phyloP scores from a whole-genome alignment of 352 stramenopile species.

The Phytophthora sp. region DNA sequence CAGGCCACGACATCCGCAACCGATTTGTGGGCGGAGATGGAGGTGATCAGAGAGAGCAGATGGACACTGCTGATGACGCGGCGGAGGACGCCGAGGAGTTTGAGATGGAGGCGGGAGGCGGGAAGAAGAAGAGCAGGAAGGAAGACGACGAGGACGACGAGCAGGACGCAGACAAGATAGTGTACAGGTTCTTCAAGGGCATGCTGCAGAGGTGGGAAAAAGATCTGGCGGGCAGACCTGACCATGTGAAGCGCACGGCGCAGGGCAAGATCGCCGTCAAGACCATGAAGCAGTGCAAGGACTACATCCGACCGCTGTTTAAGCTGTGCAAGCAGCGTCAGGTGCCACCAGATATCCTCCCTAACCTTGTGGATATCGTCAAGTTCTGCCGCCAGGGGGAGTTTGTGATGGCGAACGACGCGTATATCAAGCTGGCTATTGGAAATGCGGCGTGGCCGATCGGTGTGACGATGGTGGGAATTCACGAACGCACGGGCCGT shows the following conservation, averaged over 20 bases:
- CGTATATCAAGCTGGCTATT: conserved; percentile 98
- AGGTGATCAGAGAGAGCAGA: conserved; percentile 34
- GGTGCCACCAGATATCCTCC: conserved; percentile 89
- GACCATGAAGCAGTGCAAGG: conserved; percentile 98
- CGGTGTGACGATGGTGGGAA: conserved; percentile 99
- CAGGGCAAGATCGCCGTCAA: conserved; percentile 95
- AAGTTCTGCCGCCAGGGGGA: conserved; percentile 93
- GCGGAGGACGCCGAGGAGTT: conserved; percentile 39
- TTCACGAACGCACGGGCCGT: conserved; percentile 95
- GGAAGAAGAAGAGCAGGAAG: conserved; percentile 15
- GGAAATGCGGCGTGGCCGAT: conserved; percentile 99
- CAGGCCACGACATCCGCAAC: conserved; percentile 81
- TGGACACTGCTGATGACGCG: conserved; percentile 54
- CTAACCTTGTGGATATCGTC: conserved; percentile 94
- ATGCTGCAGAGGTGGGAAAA: conserved; percentile 95
- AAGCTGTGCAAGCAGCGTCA: conserved; percentile 95
- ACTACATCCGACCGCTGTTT: conserved; percentile 98
- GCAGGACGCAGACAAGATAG: conserved; percentile 63
- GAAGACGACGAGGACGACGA: conserved; percentile 45
- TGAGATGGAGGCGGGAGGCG: conserved; percentile 11
- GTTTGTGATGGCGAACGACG: conserved; percentile 96
- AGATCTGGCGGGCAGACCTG: conserved; percentile 85
- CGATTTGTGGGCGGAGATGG: conserved; percentile 65
- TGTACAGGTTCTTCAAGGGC: conserved; percentile 94
- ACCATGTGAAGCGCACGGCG: conserved; percentile 90